Conservation (phyloP, 2,329 filamentous ascomycete species). For the Colletotrichum aenigma region DNA sequence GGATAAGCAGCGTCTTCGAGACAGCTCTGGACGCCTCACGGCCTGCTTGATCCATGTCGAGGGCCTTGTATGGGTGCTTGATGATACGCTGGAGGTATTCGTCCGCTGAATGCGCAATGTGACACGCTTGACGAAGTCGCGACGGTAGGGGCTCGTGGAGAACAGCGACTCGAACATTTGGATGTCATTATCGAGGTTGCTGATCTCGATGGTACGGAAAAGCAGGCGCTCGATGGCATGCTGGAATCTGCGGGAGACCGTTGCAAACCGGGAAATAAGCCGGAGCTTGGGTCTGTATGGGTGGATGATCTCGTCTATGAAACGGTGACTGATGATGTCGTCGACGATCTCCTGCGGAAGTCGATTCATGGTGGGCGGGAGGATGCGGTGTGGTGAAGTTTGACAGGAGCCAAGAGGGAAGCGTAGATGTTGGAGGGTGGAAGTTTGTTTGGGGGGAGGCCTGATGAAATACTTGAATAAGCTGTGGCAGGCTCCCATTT, state of each 20-base stretch:
- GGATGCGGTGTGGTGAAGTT: background rate
- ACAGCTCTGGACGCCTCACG: background rate
- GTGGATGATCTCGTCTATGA: background rate
- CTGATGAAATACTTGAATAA: background rate
- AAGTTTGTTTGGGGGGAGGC: background rate
- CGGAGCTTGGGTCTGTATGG: background rate
- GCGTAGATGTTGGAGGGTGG: background rate
- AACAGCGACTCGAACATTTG: background rate
- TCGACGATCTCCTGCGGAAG: background rate
- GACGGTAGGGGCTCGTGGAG: accelerated
- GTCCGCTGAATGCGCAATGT: background rate
- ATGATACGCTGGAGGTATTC: background rate
- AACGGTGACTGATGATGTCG: background rate
- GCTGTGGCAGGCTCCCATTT: background rate
- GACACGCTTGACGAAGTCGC: background rate
- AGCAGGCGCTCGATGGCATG: background rate
- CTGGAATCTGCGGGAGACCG: background rate
- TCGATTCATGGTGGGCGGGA: background rate
- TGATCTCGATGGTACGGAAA: background rate
- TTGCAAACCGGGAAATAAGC: background rate
- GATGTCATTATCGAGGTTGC: background rate
- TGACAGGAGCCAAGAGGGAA: background rate
- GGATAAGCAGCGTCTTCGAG: background rate
- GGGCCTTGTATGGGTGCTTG: background rate
- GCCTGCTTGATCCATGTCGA: background rate